Base-by-base conservation (phyloP, 225 moss, liverwort and hornwort genomes). In the Anthoceros angustus region DNA sequence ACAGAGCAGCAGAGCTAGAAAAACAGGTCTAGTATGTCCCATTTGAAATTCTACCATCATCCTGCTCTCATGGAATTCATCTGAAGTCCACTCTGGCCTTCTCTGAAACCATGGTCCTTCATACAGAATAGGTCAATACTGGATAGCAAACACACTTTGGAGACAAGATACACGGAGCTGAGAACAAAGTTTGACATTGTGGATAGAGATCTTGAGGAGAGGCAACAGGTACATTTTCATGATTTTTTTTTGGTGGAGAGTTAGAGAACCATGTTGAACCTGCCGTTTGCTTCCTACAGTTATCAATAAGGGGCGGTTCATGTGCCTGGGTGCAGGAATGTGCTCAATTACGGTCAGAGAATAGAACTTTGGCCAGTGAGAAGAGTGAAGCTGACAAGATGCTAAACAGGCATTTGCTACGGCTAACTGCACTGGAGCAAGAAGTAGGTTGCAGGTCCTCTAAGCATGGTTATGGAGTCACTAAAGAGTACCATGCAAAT, bases 391-490 rank as follows among this genome's bases (percentile, higher is more conserved):
- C 79, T 73, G 89, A 78, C 25, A 92, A 92, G 78, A 87, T 88
- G 67, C 64, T 83, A 61, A 98, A 87, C 66, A 85, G 87, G 41
- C 92, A 89, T 77, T 86, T 92, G 64, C 87, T 86, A 70, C 92
- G 88, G 50, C 87, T 98, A 38, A 89, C 88, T 79, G 95, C 95
- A 26, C 71, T 98, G 68, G 95, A 92, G 69, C 92, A 98, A 72
- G 95, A 98, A 83, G 95, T 98, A 78, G 68, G 62, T 32, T 32
- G 32, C 32, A 32, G 32, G 32, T 32, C 32, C 32, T 32, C 32
- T 32, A 32, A 32, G 2, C 4, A 32, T 32, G 32, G 32, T 32
- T 32, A 32, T 32, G 32, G 32, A 32, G 32, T 32, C 32, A 32
- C 32, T 32, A 32, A 1, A 32, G 32, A 32, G 32, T 32, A 32